Percentiles rank a stretch among this genome's conserved stretches.
These are phyloP conservation scores for Prunus mongolica DNA, from an alignment of 306 rosid genomes.

Conservation along the genomic window DNA sequence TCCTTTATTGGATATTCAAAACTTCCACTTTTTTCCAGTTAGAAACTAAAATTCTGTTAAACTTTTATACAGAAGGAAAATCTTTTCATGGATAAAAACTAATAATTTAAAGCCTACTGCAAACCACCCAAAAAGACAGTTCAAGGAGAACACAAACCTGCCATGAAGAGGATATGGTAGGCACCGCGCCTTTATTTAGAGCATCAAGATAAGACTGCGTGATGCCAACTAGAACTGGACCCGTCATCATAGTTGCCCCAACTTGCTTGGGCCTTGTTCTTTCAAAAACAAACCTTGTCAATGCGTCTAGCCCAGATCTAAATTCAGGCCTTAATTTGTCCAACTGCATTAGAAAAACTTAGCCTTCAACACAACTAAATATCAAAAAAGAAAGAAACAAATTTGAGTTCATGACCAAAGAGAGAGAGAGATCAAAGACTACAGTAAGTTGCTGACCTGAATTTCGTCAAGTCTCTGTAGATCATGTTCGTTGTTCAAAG, in stretches of 20 bases:
- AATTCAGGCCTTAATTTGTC: conserved; percentile 84
- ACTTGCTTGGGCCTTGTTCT: conserved; percentile 96
- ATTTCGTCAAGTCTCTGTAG: conserved; percentile 89
- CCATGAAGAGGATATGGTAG: conserved; percentile 94
- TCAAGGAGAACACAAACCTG: conserved; percentile 54
- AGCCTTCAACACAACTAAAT: conserved; percentile 9
- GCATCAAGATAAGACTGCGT: conserved; percentile 87
- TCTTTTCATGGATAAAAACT: neutral
- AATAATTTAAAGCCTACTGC: neutral
- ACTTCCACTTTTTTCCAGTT: too few relatives aligned
- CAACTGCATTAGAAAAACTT: conserved; percentile 46
- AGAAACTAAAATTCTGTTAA: too few relatives aligned
- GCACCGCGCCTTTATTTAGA: conserved; percentile 94
- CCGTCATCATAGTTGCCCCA: conserved; percentile 94
- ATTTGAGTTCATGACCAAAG: neutral
- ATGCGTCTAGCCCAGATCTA: conserved; percentile 70
- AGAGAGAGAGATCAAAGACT: neutral
- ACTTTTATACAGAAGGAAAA: neutral
- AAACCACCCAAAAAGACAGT: neutral
- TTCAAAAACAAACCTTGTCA: conserved; percentile 83
- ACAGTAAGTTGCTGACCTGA: conserved; percentile 38
- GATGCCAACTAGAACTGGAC: conserved; percentile 83
- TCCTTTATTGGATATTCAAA: neutral
- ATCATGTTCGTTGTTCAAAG: conserved; percentile 80
- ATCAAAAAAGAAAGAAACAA: neutral